Conservation (phyloP, 2,329 filamentous ascomycete species). For the Arthrinium phaeospermum region DNA sequence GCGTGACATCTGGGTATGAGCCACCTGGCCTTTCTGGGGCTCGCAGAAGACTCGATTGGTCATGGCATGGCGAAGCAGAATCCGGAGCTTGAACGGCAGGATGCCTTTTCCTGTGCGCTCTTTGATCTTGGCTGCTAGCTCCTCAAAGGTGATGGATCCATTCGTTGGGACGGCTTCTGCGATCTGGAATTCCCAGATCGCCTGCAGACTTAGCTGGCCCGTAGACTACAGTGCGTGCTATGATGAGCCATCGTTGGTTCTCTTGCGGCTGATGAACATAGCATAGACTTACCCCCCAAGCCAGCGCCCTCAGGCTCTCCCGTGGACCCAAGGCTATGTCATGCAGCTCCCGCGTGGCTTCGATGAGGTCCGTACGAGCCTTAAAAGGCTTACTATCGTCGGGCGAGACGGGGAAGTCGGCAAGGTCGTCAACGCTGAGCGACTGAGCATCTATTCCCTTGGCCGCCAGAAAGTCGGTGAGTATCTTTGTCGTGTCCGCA, state of each 20-base stretch:
- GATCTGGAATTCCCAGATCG: conserved; percentile 12
- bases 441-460: background rate
- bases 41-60: background rate
- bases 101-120: background rate
- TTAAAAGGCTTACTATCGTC: background rate
- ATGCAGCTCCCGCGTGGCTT: conserved; percentile 17
- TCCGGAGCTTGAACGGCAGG: background rate
- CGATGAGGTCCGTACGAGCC: background rate
- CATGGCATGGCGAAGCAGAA: conserved; percentile 11
- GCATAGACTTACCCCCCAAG: conserved; percentile 15
- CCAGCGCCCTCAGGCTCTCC: background rate
- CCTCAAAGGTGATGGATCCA: background rate
- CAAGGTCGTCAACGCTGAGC: background rate
- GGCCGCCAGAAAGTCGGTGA: conserved; percentile 11
- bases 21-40: background rate
- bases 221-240: background rate
- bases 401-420: background rate
- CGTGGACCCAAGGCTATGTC: background rate
- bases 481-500: background rate
- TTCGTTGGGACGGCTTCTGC: background rate
- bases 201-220: conserved; percentile 1
- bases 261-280: background rate
- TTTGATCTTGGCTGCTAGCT: background rate
- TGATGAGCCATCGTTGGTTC: background rate
- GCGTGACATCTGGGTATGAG: conserved; percentile 1